Percentiles rank a stretch among this genome's conserved stretches.
Evolutionary conservation across 2,329 filamentous ascomycete species (phyloP).

Genomic region (Delphinella strobiligena): DNA sequence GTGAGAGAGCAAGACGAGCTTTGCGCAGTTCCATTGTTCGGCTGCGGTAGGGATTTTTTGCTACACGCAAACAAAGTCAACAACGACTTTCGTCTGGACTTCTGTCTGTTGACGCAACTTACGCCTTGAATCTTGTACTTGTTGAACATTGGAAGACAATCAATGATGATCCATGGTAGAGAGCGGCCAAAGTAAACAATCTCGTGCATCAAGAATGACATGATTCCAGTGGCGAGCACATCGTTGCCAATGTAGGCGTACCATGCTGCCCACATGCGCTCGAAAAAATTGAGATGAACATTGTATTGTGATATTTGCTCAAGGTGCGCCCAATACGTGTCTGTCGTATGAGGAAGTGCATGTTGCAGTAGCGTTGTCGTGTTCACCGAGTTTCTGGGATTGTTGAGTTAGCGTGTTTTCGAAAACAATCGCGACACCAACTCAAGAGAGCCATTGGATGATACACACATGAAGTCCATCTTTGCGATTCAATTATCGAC

Average conservation of each 20-base stretch:
- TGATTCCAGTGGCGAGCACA: conserved; percentile 86
- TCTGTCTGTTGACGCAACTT: too few species aligned
- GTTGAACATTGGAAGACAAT: conserved; percentile 74
- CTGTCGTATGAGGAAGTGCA: conserved; percentile 28
- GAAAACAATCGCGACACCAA: too few species aligned
- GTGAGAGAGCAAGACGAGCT: conserved; percentile 84
- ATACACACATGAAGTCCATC: background rate
- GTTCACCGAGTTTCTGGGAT: conserved; percentile 10
- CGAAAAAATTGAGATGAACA: conserved; percentile 72
- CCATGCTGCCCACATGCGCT: conserved; percentile 90
- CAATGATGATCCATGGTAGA: conserved; percentile 87
- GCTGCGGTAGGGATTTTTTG: conserved; percentile 80
- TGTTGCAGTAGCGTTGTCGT: conserved; percentile 22
- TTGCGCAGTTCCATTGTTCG: conserved; percentile 91
- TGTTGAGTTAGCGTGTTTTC: background rate
- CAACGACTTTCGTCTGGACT: too few species aligned
- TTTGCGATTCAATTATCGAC: too few species aligned
- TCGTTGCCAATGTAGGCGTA: conserved; percentile 99
- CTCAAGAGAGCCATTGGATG: too few species aligned
- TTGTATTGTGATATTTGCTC: conserved; percentile 59
- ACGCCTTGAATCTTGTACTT: conserved; percentile 91
- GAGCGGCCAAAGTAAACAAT: conserved; percentile 84
- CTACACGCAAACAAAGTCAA: too few species aligned
- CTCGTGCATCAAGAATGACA: conserved; percentile 96
- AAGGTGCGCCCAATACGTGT: conserved; percentile 55